Evolutionary conservation across 2,329 filamentous ascomycete species (phyloP).

Genomic region (Colletotrichum noveboracense): DNA sequence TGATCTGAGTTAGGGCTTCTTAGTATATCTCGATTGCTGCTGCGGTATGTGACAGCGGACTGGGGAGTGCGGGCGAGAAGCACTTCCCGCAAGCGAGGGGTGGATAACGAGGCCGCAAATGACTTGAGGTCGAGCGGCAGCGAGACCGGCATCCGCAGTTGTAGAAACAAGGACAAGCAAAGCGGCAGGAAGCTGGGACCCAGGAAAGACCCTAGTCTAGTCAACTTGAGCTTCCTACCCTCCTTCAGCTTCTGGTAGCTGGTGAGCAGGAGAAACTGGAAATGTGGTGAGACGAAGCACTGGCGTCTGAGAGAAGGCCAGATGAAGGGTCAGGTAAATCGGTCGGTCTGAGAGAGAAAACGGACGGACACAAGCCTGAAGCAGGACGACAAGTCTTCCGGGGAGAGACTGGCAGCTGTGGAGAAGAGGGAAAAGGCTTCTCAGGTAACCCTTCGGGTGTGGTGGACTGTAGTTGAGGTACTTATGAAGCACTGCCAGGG

Average conservation of each 20-base stretch:
- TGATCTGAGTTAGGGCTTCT: constrained; percentile 19
- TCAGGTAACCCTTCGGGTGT: neutral
- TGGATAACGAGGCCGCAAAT: constrained; percentile 7
- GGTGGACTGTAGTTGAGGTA: constrained; percentile 19
- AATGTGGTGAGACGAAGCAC: neutral
- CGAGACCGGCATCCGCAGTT: constrained; percentile 20
- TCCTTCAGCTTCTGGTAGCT: constrained; percentile 7
- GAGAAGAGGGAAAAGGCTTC: constrained; percentile 18
- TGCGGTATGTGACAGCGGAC: constrained; percentile 12
- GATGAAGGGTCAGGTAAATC: neutral
- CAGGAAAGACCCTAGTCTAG: neutral
- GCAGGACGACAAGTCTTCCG: constrained; percentile 6
- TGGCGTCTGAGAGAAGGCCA: neutral
- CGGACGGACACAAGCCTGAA: neutral
- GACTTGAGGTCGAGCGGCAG: constrained; percentile 22
- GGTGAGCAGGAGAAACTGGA: neutral
- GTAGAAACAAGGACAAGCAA: constrained; percentile 12
- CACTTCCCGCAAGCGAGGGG: constrained; percentile 15
- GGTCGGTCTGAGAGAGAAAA: neutral
- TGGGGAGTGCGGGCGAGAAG: constrained; percentile 11
- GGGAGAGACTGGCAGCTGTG: constrained; percentile 18
- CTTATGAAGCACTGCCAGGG: constrained; percentile 17
- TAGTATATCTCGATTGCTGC: constrained; percentile 18
- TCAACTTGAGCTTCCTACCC: constrained; percentile 1
- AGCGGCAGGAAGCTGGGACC: neutral